Evolutionary conservation across 1,284 basidiomycete species (phyloP).

Genomic region (Cronartium quercuum): DNA sequence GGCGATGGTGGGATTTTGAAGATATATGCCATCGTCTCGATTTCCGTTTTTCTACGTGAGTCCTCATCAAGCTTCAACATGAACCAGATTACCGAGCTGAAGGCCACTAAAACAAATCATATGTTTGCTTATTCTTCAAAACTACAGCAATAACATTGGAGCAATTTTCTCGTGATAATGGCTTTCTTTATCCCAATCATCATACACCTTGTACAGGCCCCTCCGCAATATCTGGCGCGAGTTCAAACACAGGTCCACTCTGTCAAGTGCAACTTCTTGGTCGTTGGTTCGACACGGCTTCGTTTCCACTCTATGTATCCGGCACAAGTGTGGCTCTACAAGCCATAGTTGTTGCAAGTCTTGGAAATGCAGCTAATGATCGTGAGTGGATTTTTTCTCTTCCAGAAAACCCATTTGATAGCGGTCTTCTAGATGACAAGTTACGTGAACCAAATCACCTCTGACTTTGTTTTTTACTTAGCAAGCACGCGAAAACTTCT

Average conservation of each 20-base stretch:
- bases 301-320: slow-evolving; percentile 62
- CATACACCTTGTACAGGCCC: slow-evolving; percentile 53
- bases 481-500: slow-evolving; percentile 70
- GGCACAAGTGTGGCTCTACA: slow-evolving; percentile 77
- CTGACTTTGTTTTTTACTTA: slow-evolving; percentile 47
- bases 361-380: slow-evolving; percentile 78
- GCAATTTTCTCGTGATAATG: slow-evolving; percentile 75
- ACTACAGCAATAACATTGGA: slow-evolving; percentile 70
- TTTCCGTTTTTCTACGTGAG: slow-evolving; percentile 26
- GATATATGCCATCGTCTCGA: slow-evolving; percentile 28
- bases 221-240: neutral
- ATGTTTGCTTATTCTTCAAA: slow-evolving; percentile 46
- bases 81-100: neutral
- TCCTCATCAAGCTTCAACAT: neutral
- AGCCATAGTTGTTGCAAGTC: slow-evolving; percentile 79
- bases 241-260: neutral
- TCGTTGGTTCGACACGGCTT: slow-evolving; percentile 24
- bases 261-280: slow-evolving; percentile 25
- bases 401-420: slow-evolving; percentile 24
- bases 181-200: slow-evolving; percentile 62
- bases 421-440: too few species aligned
- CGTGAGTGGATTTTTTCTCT: slow-evolving; percentile 52
- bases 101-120: neutral
- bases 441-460: too few species aligned
- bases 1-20: too few species aligned